Percentiles rank a stretch among this genome's conserved stretches.
Conservation (phyloP, 2,329 filamentous ascomycete genomes). For the Fusarium armeniacum region DNA sequence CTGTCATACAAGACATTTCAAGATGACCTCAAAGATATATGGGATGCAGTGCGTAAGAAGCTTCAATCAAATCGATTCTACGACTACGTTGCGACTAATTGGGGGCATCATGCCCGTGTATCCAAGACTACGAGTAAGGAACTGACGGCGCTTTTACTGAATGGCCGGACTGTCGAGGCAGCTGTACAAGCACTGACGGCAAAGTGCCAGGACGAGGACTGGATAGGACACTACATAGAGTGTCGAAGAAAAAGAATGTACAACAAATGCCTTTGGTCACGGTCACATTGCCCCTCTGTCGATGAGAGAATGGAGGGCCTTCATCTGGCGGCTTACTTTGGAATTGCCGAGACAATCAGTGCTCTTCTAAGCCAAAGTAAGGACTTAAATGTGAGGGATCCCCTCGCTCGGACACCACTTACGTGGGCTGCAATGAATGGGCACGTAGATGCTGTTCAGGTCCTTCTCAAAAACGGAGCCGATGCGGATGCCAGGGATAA, state of each 20-base stretch:
- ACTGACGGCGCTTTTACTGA: background rate
- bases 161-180: accelerated
- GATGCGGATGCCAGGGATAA: background rate
- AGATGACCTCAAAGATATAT: accelerated
- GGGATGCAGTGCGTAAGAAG: too few species aligned
- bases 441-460: background rate
- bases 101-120: background rate
- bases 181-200: too few species aligned
- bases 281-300: too few species aligned
- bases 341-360: background rate
- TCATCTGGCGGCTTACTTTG: background rate
- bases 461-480: background rate
- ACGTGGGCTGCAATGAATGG: background rate
- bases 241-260: too few species aligned
- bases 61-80: background rate
- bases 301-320: background rate
- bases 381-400: accelerated
- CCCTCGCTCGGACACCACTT: background rate
- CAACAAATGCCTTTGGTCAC: too few species aligned
- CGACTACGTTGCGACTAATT: background rate
- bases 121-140: background rate
- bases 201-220: too few species aligned
- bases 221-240: too few species aligned
- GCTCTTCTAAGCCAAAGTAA: accelerated
- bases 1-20: background rate